These are phyloP conservation scores for Oryza punctata DNA, from an alignment of 176 grass and related monocot genomes.

Conservation along the genomic window DNA sequence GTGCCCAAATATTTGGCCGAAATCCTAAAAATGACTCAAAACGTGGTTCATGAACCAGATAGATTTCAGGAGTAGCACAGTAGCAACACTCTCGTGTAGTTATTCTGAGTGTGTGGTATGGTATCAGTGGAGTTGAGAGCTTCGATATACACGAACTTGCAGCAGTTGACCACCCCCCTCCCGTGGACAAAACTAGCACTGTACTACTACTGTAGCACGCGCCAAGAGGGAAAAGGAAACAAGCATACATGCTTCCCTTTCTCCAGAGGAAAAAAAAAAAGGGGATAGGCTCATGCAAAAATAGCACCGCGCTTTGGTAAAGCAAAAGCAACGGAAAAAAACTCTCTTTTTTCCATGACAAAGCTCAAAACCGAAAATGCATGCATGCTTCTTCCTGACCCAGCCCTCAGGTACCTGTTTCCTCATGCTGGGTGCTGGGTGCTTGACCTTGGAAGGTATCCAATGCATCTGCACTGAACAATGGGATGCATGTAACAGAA, in stretches of 20 bases:
- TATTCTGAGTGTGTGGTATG: no score
- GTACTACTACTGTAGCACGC: not conserved
- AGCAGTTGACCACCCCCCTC: not conserved
- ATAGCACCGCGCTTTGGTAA: slow-evolving; percentile 22
- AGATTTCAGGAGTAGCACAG: no score
- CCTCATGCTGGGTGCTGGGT: not conserved
- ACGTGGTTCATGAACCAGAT: no score
- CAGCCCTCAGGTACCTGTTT: not conserved
- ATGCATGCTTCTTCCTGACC: not conserved
- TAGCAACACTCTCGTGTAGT: no score
- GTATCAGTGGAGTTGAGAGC: no score
- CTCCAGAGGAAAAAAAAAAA: slow-evolving; percentile 26
- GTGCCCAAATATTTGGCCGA: not conserved
- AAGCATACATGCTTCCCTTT: slow-evolving; percentile 19
- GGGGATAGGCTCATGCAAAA: not conserved
- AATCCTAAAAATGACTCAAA: no score
- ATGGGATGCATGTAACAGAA: not conserved
- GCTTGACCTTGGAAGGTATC: slow-evolving; percentile 19
- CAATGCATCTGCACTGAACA: slow-evolving; percentile 4
- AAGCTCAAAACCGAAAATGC: not conserved
- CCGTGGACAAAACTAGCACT: not conserved
- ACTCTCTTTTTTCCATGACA: not conserved
- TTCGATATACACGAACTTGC: no score
- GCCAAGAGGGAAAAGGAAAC: slow-evolving; percentile 1
- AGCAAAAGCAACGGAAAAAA: slow-evolving; percentile 24